Evolutionary conservation across 805 yeast genomes (phyloP).

Genomic region (Pichia scutulata): DNA sequence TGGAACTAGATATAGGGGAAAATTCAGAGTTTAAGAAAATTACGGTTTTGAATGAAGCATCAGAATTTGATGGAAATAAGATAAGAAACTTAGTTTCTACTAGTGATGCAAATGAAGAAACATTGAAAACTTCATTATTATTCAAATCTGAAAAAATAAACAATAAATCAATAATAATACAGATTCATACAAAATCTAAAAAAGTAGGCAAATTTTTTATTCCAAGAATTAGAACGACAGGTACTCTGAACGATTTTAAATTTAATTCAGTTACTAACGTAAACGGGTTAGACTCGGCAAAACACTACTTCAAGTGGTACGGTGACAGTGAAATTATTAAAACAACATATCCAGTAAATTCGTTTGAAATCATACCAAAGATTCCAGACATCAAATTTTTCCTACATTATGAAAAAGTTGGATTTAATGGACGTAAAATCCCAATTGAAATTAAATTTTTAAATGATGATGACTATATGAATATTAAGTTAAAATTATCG

Average conservation of each 20-base stretch:
- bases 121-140: conserved; percentile 2
- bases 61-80: background rate
- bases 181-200: conserved; percentile 16
- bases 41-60: background rate
- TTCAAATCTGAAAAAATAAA: conserved; percentile 9
- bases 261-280: conserved; percentile 9
- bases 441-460: conserved; percentile 19
- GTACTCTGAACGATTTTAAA: conserved; percentile 9
- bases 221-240: conserved; percentile 13
- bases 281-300: background rate
- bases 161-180: conserved; percentile 11
- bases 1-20: conserved; percentile 17
- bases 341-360: conserved; percentile 10
- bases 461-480: conserved; percentile 25
- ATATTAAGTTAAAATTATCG: background rate
- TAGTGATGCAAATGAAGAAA: background rate
- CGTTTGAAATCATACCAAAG: conserved; percentile 32
- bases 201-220: conserved; percentile 22
- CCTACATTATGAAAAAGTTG: conserved; percentile 20
- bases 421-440: conserved; percentile 28
- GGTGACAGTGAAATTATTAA: conserved; percentile 12
- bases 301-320: conserved; percentile 8
- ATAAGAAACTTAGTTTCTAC: conserved; percentile 1
- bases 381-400: conserved; percentile 29
- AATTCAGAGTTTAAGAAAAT: conserved; percentile 5